A percentile compares a stretch with the other conserved stretches of the same genome.
Conservation (phyloP, 441 rosid genomes). For the Gossypium gossypioides region DNA sequence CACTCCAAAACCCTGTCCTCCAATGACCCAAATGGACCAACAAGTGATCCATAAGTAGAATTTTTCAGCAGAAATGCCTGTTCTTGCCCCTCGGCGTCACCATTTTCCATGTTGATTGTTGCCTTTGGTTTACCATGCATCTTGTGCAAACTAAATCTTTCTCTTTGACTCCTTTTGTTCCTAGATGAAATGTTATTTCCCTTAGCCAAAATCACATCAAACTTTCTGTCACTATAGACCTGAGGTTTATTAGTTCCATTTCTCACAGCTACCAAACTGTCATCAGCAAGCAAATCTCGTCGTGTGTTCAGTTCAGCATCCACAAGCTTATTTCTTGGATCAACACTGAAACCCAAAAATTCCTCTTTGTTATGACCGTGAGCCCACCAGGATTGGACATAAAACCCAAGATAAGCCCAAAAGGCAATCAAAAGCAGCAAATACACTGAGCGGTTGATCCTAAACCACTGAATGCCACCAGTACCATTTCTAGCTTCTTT, state of each 20-base stretch:
- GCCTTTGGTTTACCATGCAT: conserved; percentile 34
- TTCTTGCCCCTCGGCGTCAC: conserved; percentile 43
- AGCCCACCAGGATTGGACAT: conserved; percentile 92
- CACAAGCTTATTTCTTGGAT: conserved; percentile 24
- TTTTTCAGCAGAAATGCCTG: conserved; percentile 57
- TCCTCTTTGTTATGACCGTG: conserved; percentile 69
- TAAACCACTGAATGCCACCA: conserved; percentile 56
- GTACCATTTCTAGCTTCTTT: conserved; percentile 63
- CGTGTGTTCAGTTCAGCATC: conserved; percentile 28
- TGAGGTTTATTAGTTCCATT: conserved; percentile 29
- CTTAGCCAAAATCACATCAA: conserved; percentile 46
- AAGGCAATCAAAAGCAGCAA: conserved; percentile 88
- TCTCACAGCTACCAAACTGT: conserved; percentile 30
- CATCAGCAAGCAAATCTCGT: conserved; percentile 46
- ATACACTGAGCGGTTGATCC: conserved; percentile 55
- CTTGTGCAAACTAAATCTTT: conserved; percentile 38
- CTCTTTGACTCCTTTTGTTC: conserved; percentile 36
- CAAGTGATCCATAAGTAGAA: conserved; percentile 57
- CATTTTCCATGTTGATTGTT: conserved; percentile 24
- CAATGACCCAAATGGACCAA: conserved; percentile 80
- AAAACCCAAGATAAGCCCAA: conserved; percentile 87
- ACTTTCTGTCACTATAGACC: conserved; percentile 30
- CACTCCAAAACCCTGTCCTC: conserved; percentile 73
- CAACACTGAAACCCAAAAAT: conserved; percentile 57
- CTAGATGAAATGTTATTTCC: conserved; percentile 26